Conservation (phyloP, 2,329 filamentous ascomycete species). For the Fusarium goolgardi region DNA sequence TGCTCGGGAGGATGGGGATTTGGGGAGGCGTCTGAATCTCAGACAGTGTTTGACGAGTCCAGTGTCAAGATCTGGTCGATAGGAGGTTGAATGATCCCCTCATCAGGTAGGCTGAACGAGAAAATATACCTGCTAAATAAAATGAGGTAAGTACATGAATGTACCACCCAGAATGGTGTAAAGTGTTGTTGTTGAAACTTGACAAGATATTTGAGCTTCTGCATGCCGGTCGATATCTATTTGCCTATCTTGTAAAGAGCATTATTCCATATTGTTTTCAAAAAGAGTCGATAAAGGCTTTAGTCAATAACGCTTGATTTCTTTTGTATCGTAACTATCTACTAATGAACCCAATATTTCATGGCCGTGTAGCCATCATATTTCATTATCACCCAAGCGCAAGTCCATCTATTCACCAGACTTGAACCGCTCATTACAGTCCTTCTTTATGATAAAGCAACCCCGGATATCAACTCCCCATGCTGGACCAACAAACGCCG, state of each 20-base stretch:
- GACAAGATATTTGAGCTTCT: neutral
- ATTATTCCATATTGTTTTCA: neutral
- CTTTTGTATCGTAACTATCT: slow-evolving; percentile 36
- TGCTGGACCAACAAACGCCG: slow-evolving; percentile 21
- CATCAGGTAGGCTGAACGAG: neutral
- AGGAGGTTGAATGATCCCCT: slow-evolving; percentile 23
- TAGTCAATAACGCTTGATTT: slow-evolving; percentile 6
- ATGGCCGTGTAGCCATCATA: slow-evolving; percentile 36
- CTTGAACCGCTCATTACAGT: slow-evolving; percentile 13
- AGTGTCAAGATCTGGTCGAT: slow-evolving; percentile 46
- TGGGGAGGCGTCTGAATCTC: slow-evolving; percentile 1
- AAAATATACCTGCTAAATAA: neutral
- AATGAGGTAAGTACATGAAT: neutral
- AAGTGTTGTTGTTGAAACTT: neutral
- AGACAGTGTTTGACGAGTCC: slow-evolving; percentile 43
- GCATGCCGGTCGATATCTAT: neutral
- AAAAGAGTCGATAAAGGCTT: neutral
- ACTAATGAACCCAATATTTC: slow-evolving; percentile 12
- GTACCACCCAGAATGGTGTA: neutral
- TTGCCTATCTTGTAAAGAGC: neutral
- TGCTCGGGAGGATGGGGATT: slow-evolving; percentile 66
- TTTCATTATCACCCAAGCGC: slow-evolving; percentile 29
- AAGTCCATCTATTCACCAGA: slow-evolving; percentile 21
- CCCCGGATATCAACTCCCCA: slow-evolving; percentile 33
- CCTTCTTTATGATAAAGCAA: slow-evolving; percentile 30